These are phyloP conservation scores for Magnusiomyces fungicola DNA, from an alignment of 1,139 yeast genomes.

Conservation along the genomic window DNA sequence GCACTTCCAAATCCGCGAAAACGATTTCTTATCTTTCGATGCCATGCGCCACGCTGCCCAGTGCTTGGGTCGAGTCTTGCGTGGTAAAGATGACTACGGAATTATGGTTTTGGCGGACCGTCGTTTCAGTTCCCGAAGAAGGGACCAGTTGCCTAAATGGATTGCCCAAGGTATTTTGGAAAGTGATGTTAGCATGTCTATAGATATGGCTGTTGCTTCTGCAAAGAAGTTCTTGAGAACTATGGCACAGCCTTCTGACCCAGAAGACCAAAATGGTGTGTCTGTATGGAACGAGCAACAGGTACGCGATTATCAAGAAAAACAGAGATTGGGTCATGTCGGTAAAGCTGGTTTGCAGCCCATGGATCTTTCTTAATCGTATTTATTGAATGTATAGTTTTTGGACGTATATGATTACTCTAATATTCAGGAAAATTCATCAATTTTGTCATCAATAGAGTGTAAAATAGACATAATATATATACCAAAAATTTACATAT, in stretches of 20 bases:
- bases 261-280: conserved; percentile 88
- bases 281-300: conserved; percentile 87
- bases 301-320: conserved; percentile 52
- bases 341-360: conserved; percentile 15
- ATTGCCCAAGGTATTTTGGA: conserved; percentile 87
- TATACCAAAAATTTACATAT: too few species aligned
- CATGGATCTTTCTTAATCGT: conserved; percentile 5
- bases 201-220: conserved; percentile 95
- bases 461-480: not conserved
- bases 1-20: conserved; percentile 84
- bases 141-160: conserved; percentile 92
- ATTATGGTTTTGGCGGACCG: conserved; percentile 97
- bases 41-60: conserved; percentile 99
- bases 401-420: not conserved
- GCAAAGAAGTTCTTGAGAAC: conserved; percentile 88
- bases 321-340: conserved; percentile 30
- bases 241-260: conserved; percentile 89
- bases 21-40: conserved; percentile 91
- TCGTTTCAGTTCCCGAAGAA: conserved; percentile 79
- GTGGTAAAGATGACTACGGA: conserved; percentile 98
- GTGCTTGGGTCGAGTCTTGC: conserved; percentile 89
- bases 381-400: too few species aligned
- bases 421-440: not conserved
- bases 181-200: conserved; percentile 84
- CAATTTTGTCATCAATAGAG: not conserved